Evolutionary conservation across 768 basidiomycete genomes (phyloP), one percentile per base, ranked within the genome.

Genomic region (Gyrodon lividus): DNA sequence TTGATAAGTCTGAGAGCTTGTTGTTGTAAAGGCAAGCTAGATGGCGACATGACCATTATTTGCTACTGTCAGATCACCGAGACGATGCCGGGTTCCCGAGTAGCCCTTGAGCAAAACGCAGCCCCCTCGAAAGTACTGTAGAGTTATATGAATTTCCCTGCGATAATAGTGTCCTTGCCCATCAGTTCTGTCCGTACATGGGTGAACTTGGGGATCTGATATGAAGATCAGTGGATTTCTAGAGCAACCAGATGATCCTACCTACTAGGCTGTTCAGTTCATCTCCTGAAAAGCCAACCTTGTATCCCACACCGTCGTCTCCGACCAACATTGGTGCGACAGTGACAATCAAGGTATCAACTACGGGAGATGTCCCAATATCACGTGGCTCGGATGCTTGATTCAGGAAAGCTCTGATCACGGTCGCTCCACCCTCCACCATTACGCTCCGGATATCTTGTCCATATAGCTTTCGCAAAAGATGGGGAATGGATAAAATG

Each of bases 381-480:
- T 7, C 8, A 14, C 43, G 43, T 30, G 54, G 41, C 44, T 48
- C 52, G 7, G 55, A 57, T 19, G 47, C 51, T 22, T 48, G 52
- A 19, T 50, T 24, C 24, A 60, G 52, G 49, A 69, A 69, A 1
- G 89, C 83, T 6, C 77, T 74, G 50, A 99, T 92, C 56, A 99
- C 77, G 8, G 72, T 71, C 8, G 92, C 88, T 14, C 97, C 97
- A 46, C 97, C 97, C 72, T 99, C 97, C 6, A 98, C 89, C 96
- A 99, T 99, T 48, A 98, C 72, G 10, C 84, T 86, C 10, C 70
- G 69, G 54, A 96, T 74, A 3, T 81, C 83, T n/a, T 77, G 70
- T 10, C 70, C 67, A n/a, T 69, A 70, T 22, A 97, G 72, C 6
- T 71, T 70, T 12, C 56, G 59, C 5, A 94, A 79, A 16, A 90